Conservation (phyloP, 1,139 yeast genomes). For the Nakaseomyces sp. region DNA sequence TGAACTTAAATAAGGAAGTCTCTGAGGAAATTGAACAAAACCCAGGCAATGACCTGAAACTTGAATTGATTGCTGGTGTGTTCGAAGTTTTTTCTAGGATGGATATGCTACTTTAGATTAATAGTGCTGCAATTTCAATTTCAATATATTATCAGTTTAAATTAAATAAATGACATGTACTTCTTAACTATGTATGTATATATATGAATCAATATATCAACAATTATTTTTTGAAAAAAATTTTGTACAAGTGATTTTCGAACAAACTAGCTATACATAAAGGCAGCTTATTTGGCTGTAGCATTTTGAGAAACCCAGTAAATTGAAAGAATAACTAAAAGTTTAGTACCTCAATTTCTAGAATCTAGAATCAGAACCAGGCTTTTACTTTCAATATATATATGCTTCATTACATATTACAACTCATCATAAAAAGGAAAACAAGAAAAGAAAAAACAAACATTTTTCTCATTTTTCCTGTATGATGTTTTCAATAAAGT, state of each 20-base stretch:
- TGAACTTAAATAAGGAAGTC: conserved; percentile 64
- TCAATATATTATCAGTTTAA: not conserved
- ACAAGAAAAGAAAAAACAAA: too few relatives aligned
- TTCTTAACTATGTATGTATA: not conserved
- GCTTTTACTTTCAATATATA: too few relatives aligned
- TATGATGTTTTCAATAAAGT: conserved; percentile 2
- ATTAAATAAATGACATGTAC: not conserved
- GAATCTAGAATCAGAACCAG: too few relatives aligned
- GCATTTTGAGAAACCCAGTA: too few relatives aligned
- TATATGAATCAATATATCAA: too few relatives aligned
- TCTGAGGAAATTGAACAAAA: conserved; percentile 51
- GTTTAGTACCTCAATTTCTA: too few relatives aligned
- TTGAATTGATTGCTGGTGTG: conserved; percentile 90
- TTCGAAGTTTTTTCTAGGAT: conserved; percentile 41
- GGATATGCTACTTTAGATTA: conserved; percentile 33
- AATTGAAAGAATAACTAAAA: too few relatives aligned
- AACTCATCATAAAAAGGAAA: not conserved
- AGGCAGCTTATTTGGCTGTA: too few relatives aligned
- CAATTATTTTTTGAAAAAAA: too few relatives aligned
- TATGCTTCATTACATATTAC: too few relatives aligned
- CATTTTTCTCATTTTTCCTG: not conserved
- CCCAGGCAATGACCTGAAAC: conserved; percentile 56
- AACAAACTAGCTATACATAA: too few relatives aligned
- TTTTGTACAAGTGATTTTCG: too few relatives aligned
- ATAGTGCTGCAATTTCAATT: not conserved